These are phyloP conservation scores for Scheffersomyces parashehatae DNA, from an alignment of 1,139 yeast genomes.

Conservation along the genomic window DNA sequence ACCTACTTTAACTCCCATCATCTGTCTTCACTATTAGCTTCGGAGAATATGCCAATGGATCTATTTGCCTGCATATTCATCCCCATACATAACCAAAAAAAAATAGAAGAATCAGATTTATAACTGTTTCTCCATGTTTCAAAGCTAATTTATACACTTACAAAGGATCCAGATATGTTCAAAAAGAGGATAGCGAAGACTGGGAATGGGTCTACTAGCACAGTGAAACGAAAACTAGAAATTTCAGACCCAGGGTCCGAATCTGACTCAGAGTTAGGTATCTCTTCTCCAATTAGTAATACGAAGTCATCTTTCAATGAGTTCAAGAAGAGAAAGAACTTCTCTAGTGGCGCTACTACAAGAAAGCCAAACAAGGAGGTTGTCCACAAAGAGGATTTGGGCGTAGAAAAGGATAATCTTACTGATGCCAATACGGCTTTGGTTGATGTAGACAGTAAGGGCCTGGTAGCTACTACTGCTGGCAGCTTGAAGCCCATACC, in stretches of 20 bases:
- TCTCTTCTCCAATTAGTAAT: neutral
- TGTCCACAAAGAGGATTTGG: neutral
- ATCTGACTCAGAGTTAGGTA: neutral
- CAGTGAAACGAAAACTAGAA: neutral
- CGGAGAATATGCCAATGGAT: no score
- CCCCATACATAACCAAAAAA: no score
- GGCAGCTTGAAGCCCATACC: slow-evolving; percentile 28
- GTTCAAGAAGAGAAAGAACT: neutral
- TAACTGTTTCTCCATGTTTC: no score
- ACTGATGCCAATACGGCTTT: no score
- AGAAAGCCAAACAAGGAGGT: neutral
- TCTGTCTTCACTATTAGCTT: no score
- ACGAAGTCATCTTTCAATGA: neutral
- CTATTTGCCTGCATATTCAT: no score
- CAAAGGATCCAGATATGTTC: neutral
- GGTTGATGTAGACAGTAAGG: no score
- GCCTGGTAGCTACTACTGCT: neutral
- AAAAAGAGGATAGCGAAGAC: neutral
- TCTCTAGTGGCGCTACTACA: neutral
- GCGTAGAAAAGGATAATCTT: no score
- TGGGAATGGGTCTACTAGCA: neutral
- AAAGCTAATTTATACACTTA: no score
- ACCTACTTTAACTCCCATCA: no score
- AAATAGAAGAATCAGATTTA: no score
- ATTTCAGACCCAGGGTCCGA: neutral